Base-by-base conservation (phyloP, 108 stramenopile genomes). In the Nannochloropsis granulata region DNA sequence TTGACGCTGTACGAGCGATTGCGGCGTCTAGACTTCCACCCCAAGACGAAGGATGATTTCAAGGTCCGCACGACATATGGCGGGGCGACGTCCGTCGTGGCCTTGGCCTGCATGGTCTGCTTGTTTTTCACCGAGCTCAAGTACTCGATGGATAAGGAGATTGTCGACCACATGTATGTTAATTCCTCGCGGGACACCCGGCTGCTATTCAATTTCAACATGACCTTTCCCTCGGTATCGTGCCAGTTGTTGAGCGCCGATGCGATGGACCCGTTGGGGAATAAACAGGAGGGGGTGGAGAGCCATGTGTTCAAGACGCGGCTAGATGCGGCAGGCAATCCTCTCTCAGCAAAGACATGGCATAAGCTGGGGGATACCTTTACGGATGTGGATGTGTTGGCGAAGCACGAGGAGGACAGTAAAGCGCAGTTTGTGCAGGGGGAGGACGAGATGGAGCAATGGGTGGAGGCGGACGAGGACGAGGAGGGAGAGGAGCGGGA, bases 241-340 rank as follows among this genome's bases (percentile, higher is more conserved):
- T 98, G 97, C 84, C 86, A 90, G 25, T 45, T 96, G 12, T 81
- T 98, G 25, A 90, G 89, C 44, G 91, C 95, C 45, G 97, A 98
- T 86, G 95, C 96, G 78, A 92, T 93, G 82, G 97, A 98, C 90
- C 93, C 96, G 25, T 12, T 44, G 44, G 89, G 89, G 19, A 83
- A 79, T 12, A 81, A 81, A 16, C 86, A 83, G 43, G 14, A 45
- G 44, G 79, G 78, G 14, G 44, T 86, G 26, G 34, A 78, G 44
- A 71, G 82, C 82, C 46, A 82, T 23, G 82, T 86, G 13, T 79
- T 43, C 79, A 86, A 82, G 44, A 82, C 79, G 19, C 44, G 86
- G 3, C 79, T 86, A 19, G 82, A 82, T 44, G 12, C 26, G 13
- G n/a, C 44, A 21, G 85, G 85, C 8, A 44, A 45, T 24, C 78